These are phyloP conservation scores for Nicotiana paniculata DNA, from an alignment of 257 asterid species.

Conservation along the genomic window DNA sequence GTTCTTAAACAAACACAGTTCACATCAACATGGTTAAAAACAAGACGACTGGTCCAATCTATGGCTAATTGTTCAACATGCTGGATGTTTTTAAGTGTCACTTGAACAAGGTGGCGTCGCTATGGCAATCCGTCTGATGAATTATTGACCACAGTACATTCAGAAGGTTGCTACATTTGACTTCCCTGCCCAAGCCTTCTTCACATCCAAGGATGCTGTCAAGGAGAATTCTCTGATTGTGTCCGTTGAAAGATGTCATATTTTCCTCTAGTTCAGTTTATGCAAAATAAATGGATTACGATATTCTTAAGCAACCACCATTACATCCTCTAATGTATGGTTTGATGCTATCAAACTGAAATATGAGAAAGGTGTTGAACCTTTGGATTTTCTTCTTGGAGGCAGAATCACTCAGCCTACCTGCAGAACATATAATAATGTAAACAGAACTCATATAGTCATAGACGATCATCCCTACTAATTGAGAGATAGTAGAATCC, in stretches of 20 bases:
- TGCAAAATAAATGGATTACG: neutral
- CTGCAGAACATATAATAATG: neutral
- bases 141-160: too few species aligned
- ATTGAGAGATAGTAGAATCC: neutral
- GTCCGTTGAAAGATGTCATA: neutral
- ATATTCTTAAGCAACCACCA: neutral
- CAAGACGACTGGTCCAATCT: neutral
- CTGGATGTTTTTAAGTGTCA: neutral
- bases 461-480: neutral
- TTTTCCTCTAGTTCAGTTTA: neutral
- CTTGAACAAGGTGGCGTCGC: neutral
- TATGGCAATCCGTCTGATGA: too few species aligned
- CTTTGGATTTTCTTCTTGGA: too few species aligned
- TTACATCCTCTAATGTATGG: neutral
- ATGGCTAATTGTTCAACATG: neutral
- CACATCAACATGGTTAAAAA: conserved; percentile 34
- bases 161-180: too few species aligned
- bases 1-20: conserved; percentile 29
- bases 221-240: neutral
- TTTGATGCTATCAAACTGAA: neutral
- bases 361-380: neutral
- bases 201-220: too few species aligned
- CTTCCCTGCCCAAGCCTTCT: too few species aligned
- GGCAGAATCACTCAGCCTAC: too few species aligned
- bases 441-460: neutral